These are phyloP conservation scores for Pseudogymnoascus sp. DNA, from an alignment of 2,329 filamentous ascomycete species.

Conservation along the genomic window DNA sequence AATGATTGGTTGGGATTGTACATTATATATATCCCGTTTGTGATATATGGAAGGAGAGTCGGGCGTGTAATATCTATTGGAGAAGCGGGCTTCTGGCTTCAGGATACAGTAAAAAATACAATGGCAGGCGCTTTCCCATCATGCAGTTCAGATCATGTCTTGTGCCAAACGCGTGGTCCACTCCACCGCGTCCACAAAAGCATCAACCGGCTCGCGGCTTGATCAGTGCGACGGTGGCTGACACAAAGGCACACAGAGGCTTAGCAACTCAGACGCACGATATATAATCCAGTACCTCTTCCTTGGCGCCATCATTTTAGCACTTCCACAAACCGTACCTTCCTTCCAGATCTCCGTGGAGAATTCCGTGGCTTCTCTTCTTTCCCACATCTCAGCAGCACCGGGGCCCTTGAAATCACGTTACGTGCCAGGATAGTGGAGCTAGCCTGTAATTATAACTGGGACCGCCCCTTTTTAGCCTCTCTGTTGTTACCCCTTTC, in stretches of 20 bases:
- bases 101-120: background rate
- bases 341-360: background rate
- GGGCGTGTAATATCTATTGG: constrained; percentile 5
- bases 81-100: background rate
- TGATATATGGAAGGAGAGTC: background rate
- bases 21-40: constrained; percentile 3
- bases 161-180: background rate
- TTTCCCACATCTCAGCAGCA: background rate
- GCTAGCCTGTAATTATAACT: constrained; percentile 3
- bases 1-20: background rate
- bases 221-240: constrained; percentile 6
- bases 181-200: background rate
- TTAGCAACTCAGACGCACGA: background rate
- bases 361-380: background rate
- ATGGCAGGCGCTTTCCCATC: background rate
- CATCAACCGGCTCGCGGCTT: background rate
- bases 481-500: background rate
- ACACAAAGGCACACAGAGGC: background rate
- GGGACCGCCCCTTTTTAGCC: background rate
- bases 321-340: background rate
- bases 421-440: background rate
- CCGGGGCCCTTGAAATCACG: background rate
- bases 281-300: background rate
- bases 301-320: background rate
- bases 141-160: background rate